A percentile compares a stretch with the other conserved stretches of the same genome.
These are phyloP conservation scores for Boletellus ananas DNA, from an alignment of 768 basidiomycete genomes.

Conservation along the genomic window DNA sequence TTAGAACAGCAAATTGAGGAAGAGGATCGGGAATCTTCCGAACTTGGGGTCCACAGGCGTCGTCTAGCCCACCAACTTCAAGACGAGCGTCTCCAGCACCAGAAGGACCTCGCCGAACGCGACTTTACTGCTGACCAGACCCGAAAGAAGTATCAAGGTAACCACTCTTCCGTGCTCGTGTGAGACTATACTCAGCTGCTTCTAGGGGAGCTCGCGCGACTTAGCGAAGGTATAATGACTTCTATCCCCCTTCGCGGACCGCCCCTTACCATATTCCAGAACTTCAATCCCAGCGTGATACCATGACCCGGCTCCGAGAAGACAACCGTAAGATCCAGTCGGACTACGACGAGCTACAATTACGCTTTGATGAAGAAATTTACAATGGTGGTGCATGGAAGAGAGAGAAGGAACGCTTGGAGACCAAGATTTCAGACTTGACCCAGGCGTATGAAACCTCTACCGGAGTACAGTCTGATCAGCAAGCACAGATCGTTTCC, in stretches of 20 bases:
- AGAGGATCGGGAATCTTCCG: constrained; percentile 63
- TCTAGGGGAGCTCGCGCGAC: constrained; percentile 69
- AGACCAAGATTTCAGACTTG: constrained; percentile 74
- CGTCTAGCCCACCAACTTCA: constrained; percentile 74
- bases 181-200: constrained; percentile 5
- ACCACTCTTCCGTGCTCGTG: constrained; percentile 1
- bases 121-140: constrained; percentile 79
- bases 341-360: constrained; percentile 70
- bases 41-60: constrained; percentile 59
- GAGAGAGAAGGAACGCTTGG: constrained; percentile 83
- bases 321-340: constrained; percentile 76
- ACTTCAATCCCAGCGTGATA: constrained; percentile 73
- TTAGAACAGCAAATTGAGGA: constrained; percentile 63
- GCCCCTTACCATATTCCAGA: constrained; percentile 39
- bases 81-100: constrained; percentile 72
- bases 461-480: constrained; percentile 67
- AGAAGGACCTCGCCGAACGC: constrained; percentile 74
- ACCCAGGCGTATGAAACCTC: constrained; percentile 75
- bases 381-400: constrained; percentile 79
- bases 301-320: constrained; percentile 70
- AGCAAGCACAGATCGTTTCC: constrained; percentile 79
- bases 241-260: not conserved
- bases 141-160: constrained; percentile 83
- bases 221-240: constrained; percentile 62
- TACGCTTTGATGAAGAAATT: constrained; percentile 72